Percentiles rank a stretch among this genome's conserved stretches.
Conservation (phyloP, 202 grass and related monocot genomes). For the Dendrocalamus latiflorus region DNA sequence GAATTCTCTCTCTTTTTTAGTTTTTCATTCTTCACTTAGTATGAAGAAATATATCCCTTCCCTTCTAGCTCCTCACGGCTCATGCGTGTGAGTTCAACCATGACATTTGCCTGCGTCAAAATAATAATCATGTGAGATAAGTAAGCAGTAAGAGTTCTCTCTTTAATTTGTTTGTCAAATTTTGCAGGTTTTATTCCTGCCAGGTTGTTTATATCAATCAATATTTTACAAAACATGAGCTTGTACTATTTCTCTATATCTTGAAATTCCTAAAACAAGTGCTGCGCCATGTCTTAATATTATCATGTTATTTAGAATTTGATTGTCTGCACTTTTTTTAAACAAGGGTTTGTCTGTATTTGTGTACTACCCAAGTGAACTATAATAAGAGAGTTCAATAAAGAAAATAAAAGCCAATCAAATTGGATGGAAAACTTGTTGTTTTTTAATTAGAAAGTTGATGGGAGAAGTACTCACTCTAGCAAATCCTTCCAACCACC, state of each 20-base stretch:
- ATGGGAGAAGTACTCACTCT: conserved; percentile 48
- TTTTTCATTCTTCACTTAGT: conserved; percentile 11
- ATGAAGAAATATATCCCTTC: neutral
- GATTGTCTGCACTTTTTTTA: neutral
- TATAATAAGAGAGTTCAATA: neutral
- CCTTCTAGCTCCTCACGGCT: neutral
- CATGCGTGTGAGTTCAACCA: conserved; percentile 40
- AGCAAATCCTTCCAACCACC: conserved; percentile 58
- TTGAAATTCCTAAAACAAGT: neutral
- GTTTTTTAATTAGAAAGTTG: neutral
- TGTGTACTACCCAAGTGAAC: neutral
- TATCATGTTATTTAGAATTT: neutral
- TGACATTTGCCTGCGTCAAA: conserved; percentile 52
- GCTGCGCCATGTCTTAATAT: neutral
- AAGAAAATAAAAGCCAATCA: neutral
- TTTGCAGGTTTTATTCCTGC: neutral
- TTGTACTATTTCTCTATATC: too few species aligned
- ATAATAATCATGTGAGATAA: neutral
- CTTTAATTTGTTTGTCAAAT: neutral
- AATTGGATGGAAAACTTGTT: neutral
- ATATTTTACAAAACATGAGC: neutral
- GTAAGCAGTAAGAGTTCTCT: neutral
- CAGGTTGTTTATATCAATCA: neutral
- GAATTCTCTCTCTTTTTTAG: neutral
- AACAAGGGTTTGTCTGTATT: neutral